phyloP scores from a whole-genome alignment of 2,329 filamentous ascomycete species.

The Pyrenophora graminea region DNA sequence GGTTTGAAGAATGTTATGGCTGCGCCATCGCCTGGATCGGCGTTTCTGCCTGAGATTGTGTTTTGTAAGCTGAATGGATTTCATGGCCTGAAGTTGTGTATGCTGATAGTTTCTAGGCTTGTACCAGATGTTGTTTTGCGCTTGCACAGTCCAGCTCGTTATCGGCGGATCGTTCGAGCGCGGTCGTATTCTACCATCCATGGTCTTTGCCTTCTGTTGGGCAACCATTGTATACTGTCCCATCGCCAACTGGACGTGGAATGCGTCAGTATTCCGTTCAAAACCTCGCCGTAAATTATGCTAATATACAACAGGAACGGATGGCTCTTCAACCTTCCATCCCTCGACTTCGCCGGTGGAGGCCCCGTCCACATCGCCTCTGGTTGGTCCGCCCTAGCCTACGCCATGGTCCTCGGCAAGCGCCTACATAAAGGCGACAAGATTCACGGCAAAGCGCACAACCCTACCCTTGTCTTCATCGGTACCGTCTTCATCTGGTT shows the following conservation, averaged over 20 bases:
- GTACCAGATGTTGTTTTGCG: conserved; percentile 68
- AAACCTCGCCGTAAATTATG: too few species aligned
- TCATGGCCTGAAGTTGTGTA: too few species aligned
- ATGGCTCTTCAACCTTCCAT: conserved; percentile 65
- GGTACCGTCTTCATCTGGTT: conserved; percentile 70
- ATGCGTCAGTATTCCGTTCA: conserved; percentile 46
- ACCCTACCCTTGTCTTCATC: conserved; percentile 66
- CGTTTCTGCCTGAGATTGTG: conserved; percentile 65
- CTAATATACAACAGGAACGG: conserved; percentile 46
- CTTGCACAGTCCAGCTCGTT: conserved; percentile 66
- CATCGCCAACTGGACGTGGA: conserved; percentile 70
- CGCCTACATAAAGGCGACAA: conserved; percentile 56
- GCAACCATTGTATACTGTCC: conserved; percentile 68
- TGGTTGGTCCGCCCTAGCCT: conserved; percentile 66
- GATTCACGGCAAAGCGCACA: conserved; percentile 62
- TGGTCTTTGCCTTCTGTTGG: conserved; percentile 68
- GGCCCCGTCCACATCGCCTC: conserved; percentile 68
- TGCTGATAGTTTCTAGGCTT: conserved; percentile 36
- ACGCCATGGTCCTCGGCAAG: conserved; percentile 66
- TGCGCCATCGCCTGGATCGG: conserved; percentile 63
- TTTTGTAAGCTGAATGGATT: conserved; percentile 53
- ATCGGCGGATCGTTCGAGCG: conserved; percentile 67
- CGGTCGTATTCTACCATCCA: conserved; percentile 66
- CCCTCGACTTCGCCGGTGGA: conserved; percentile 64
- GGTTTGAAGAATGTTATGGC: conserved; percentile 64